A percentile compares a stretch with the other conserved stretches of the same genome.
Evolutionary conservation across 768 basidiomycete species (phyloP).

Genomic region (Pleurotus giganteus): DNA sequence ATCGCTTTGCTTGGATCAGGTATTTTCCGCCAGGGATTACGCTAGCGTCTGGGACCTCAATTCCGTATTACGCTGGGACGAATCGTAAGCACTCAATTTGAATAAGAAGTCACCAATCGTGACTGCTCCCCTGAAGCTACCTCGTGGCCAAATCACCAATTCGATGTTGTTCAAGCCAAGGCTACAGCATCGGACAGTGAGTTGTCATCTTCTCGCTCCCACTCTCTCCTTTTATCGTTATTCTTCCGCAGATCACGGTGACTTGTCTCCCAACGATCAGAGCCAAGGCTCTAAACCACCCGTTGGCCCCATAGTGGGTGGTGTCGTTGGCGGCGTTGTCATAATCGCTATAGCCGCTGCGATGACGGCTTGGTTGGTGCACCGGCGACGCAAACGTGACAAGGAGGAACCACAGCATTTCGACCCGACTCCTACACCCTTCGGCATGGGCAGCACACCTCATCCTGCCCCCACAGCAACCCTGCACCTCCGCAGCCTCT

Average conservation of each 20-base stretch:
- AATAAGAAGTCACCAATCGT: neutral
- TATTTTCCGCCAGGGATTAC: slow-evolving; percentile 11
- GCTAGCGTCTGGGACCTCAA: slow-evolving; percentile 3
- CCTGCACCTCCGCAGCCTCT: slow-evolving; percentile 6
- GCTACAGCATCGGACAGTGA: slow-evolving; percentile 3
- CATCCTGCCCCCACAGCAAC: neutral
- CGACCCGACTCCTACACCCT: neutral
- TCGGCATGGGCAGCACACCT: neutral
- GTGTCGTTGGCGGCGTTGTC: slow-evolving; percentile 7
- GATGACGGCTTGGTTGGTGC: slow-evolving; percentile 15
- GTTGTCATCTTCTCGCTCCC: too few relatives aligned
- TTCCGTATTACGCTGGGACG: slow-evolving; percentile 10
- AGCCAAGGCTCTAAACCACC: neutral
- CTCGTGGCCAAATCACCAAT: slow-evolving; percentile 9
- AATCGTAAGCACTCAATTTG: slow-evolving; percentile 7
- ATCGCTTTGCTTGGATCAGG: neutral
- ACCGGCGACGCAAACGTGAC: slow-evolving; percentile 12
- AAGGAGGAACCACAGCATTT: neutral
- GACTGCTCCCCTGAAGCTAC: neutral
- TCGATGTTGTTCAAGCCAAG: slow-evolving; percentile 1
- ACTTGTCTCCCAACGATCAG: neutral
- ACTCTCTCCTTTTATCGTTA: neutral
- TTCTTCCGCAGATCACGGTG: neutral
- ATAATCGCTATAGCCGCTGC: neutral
- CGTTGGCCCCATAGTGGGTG: slow-evolving; percentile 9